Evolutionary conservation across 1,284 basidiomycete genomes (phyloP).

Genomic region (Leccinum griseonigrum): DNA sequence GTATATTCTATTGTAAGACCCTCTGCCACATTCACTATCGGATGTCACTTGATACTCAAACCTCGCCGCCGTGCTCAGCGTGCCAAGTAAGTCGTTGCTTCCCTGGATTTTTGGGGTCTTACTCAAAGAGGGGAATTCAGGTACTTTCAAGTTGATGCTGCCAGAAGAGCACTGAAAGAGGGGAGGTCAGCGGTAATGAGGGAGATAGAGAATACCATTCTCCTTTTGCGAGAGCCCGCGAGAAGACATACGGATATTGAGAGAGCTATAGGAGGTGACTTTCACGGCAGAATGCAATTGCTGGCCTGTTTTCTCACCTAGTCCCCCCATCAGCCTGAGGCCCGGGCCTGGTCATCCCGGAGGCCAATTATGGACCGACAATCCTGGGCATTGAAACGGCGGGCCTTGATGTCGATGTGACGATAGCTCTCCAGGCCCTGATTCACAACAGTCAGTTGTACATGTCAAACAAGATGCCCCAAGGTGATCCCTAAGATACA

Average conservation of each 20-base stretch:
- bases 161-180: conserved; percentile 51
- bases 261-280: conserved; percentile 32
- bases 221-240: conserved; percentile 45
- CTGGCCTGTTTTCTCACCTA: conserved; percentile 8
- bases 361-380: conserved; percentile 59
- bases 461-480: conserved; percentile 68
- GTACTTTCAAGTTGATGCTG: conserved; percentile 46
- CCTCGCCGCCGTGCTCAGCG: conserved; percentile 45
- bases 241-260: conserved; percentile 45
- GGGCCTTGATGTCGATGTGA: conserved; percentile 71
- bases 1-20: conserved; percentile 48
- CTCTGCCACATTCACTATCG: conserved; percentile 41
- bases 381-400: conserved; percentile 43
- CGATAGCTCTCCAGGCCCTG: conserved; percentile 78
- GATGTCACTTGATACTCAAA: conserved; percentile 51
- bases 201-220: conserved; percentile 53
- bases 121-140: conserved; percentile 36
- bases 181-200: conserved; percentile 54
- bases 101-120: conserved; percentile 9
- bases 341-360: conserved; percentile 57
- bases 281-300: conserved; percentile 5
- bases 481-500: conserved; percentile 44
- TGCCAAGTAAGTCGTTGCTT: conserved; percentile 29
- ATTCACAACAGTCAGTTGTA: conserved; percentile 77
- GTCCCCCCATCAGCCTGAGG: conserved; percentile 30